Base-by-base conservation (phyloP, 352 stramenopile species). In the Globisporangium yorkense region DNA sequence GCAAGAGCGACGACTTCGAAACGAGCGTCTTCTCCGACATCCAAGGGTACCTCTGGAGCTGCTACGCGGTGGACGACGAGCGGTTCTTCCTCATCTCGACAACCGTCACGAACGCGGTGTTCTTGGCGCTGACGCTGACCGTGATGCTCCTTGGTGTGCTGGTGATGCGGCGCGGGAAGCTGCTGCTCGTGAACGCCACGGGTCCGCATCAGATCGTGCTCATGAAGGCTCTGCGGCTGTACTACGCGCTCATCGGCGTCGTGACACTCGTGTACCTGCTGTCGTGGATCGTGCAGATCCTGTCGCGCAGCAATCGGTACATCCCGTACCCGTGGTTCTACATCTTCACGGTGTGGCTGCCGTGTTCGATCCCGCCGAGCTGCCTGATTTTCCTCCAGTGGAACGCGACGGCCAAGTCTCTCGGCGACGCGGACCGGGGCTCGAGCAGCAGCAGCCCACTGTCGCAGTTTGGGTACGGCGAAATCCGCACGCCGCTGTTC, bases 251-350 rank as follows among this genome's bases (percentile, higher is more conserved):
- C 7, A 94, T 96, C 29, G 84, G 80, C 12, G 74, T 96, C 44
- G 86, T 96, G 33, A 96, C 86, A 13, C 51, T 85, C 24, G 84
- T 93, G 50, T 96, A 94, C 49, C 62, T 96, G 27, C 61, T 96
- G 2, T 92, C 86, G 10, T 96, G 82, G 78, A 66, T 92, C 20
- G 72, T 94, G 10, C 84, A 96, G 61, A 79, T 96, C 57, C 72
- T 87, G 61, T 89, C 79, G 20, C 76, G 81, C 1, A 74, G 65
- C 15, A 70, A 75, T 10, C 62, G 61, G 4, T 77, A 75, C 2
- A 85, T 96, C 16, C 76, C 82, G 31, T 93, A 94, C 64, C 84
- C 84, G n/a, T 92, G 81, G 84, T 95, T 80, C 62, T 95, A 95
- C 72, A 84, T 95, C 64, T 93, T 91, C 58, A 92, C 82, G 2